Evolutionary conservation across 2,329 filamentous ascomycete genomes (phyloP).

Genomic region (Thyridium curvatum): DNA sequence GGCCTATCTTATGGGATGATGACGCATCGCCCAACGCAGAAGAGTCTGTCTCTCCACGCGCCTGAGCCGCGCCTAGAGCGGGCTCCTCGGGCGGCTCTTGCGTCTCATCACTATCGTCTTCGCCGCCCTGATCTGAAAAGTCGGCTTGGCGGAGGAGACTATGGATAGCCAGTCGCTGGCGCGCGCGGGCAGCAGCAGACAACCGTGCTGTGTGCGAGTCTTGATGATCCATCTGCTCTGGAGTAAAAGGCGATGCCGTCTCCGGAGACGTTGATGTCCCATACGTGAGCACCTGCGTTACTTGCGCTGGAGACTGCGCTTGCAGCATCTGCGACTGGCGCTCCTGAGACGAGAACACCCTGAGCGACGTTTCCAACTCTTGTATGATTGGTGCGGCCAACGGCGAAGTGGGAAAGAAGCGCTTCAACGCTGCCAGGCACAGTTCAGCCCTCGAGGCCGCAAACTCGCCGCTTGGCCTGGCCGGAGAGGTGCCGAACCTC

Average conservation of each 20-base stretch:
- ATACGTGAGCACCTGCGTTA: too few relatives aligned
- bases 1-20: too few relatives aligned
- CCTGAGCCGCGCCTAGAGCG: too few relatives aligned
- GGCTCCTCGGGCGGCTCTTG: too few relatives aligned
- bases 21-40: too few relatives aligned
- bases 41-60: too few relatives aligned
- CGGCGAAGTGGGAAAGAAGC: slow-evolving; percentile 17
- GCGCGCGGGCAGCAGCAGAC: slow-evolving; percentile 9
- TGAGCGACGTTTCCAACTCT: slow-evolving; percentile 14
- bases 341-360: slow-evolving; percentile 9
- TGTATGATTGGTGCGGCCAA: slow-evolving; percentile 18
- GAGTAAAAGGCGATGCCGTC: too few relatives aligned
- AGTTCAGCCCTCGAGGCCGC: slow-evolving; percentile 17
- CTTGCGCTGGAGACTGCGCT: too few relatives aligned
- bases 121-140: slow-evolving; percentile 17
- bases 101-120: slow-evolving; percentile 5
- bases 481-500: slow-evolving; percentile 8
- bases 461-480: slow-evolving; percentile 14
- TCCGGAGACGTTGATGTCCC: too few relatives aligned
- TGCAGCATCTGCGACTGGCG: background rate
- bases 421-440: slow-evolving; percentile 15
- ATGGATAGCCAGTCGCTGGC: slow-evolving; percentile 18
- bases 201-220: slow-evolving; percentile 6
- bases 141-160: slow-evolving; percentile 18
- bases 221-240: background rate